Conservation (phyloP, 495 filamentous ascomycete species). For the Clohesyomyces aquaticus region DNA sequence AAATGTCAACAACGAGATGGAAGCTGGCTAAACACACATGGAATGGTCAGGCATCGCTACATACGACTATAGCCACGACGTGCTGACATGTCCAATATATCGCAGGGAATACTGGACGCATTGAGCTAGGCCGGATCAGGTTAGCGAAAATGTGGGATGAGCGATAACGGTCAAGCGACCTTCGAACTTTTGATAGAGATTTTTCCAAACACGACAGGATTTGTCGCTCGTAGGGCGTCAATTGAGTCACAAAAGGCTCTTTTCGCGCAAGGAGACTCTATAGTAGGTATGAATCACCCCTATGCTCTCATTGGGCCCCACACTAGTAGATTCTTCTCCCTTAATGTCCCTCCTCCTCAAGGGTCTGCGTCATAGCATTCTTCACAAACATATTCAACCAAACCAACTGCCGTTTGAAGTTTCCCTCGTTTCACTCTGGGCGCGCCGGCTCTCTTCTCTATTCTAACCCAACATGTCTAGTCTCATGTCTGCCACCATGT, state of each 20-base stretch:
- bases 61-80: too few species aligned
- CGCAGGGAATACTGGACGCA: too few species aligned
- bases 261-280: background rate
- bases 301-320: background rate
- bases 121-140: too few species aligned
- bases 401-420: too few species aligned
- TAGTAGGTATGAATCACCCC: background rate
- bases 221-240: background rate
- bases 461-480: background rate
- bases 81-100: too few species aligned
- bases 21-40: too few species aligned
- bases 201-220: background rate
- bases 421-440: too few species aligned
- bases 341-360: too few species aligned
- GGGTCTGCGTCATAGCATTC: background rate
- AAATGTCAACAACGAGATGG: too few species aligned
- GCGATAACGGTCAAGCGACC: slow-evolving; percentile 6
- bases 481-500: slow-evolving; percentile 7
- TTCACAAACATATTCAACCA: too few species aligned
- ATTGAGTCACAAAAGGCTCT: background rate
- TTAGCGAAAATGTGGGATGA: too few species aligned
- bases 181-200: background rate
- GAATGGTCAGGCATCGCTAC: too few species aligned
- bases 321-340: background rate
- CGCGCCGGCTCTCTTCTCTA: background rate